These are phyloP conservation scores for Trichoderma polysporum DNA, from an alignment of 2,329 filamentous ascomycete genomes.

Conservation along the genomic window DNA sequence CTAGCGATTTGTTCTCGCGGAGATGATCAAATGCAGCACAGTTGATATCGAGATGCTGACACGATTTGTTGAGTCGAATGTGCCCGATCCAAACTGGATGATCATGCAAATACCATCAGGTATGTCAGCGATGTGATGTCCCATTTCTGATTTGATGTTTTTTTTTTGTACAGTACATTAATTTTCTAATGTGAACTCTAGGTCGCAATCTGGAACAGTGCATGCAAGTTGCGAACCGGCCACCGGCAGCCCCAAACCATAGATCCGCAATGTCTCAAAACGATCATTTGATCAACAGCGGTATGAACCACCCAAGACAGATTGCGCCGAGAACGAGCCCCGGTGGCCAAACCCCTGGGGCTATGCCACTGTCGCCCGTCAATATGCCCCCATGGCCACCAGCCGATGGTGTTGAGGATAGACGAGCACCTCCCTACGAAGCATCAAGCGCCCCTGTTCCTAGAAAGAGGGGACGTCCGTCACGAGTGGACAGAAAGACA, in stretches of 20 bases:
- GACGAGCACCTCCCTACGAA: slow-evolving; percentile 18
- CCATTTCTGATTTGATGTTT: not conserved
- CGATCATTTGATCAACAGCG: slow-evolving; percentile 7
- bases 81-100: slow-evolving; percentile 46
- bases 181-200: slow-evolving; percentile 26
- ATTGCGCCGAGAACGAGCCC: slow-evolving; percentile 11
- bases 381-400: slow-evolving; percentile 30
- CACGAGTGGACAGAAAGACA: slow-evolving; percentile 44
- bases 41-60: slow-evolving; percentile 48
- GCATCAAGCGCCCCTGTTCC: slow-evolving; percentile 3
- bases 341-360: not conserved
- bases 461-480: slow-evolving; percentile 46
- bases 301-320: slow-evolving; percentile 12
- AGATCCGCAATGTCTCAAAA: slow-evolving; percentile 10
- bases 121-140: slow-evolving; percentile 29
- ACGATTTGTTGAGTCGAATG: slow-evolving; percentile 46
- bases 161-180: not conserved
- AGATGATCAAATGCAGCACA: slow-evolving; percentile 57
- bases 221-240: slow-evolving; percentile 40
- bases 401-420: slow-evolving; percentile 19
- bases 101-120: slow-evolving; percentile 49
- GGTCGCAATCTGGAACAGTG: slow-evolving; percentile 51
- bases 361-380: not conserved
- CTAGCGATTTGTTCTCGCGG: slow-evolving; percentile 58
- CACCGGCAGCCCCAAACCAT: slow-evolving; percentile 31